These are phyloP conservation scores for Durio zibethinus DNA, from an alignment of 345 rosid genomes.

Conservation along the genomic window DNA sequence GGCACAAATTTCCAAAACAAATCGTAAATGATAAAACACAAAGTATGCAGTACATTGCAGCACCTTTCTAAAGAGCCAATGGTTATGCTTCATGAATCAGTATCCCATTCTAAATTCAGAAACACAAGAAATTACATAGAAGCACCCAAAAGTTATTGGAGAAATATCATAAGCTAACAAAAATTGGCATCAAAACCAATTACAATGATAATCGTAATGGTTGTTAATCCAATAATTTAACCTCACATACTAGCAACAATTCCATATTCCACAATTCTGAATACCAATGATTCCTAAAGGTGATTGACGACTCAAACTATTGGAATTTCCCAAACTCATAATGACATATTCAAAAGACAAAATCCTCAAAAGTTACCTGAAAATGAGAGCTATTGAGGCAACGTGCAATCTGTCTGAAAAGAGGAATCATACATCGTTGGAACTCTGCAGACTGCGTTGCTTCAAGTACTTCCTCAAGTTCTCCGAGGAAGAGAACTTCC, in stretches of 20 bases:
- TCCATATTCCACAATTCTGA: background rate
- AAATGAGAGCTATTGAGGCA: conserved; percentile 87
- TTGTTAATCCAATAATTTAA: background rate
- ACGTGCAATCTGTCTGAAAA: conserved; percentile 75
- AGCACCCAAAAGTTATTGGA: background rate
- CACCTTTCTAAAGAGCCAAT: background rate
- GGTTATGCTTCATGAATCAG: background rate
- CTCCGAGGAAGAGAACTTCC: conserved; percentile 86
- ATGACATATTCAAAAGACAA: background rate
- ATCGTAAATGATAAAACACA: background rate
- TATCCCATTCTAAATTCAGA: background rate
- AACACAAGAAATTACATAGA: background rate
- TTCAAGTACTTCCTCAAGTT: conserved; percentile 92
- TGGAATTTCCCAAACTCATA: background rate
- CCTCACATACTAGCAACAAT: background rate
- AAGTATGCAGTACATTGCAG: background rate
- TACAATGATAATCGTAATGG: background rate
- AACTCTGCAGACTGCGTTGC: conserved; percentile 82
- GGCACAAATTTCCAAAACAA: background rate
- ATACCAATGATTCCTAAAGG: background rate
- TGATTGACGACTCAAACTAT: background rate
- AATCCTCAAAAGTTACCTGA: conserved; percentile 49
- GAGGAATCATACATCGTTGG: conserved; percentile 79
- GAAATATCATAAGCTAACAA: background rate
- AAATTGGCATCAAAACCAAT: background rate